Evolutionary conservation across 225 moss, liverwort and hornwort genomes (phyloP).

Genomic region (Bryum argenteum): DNA sequence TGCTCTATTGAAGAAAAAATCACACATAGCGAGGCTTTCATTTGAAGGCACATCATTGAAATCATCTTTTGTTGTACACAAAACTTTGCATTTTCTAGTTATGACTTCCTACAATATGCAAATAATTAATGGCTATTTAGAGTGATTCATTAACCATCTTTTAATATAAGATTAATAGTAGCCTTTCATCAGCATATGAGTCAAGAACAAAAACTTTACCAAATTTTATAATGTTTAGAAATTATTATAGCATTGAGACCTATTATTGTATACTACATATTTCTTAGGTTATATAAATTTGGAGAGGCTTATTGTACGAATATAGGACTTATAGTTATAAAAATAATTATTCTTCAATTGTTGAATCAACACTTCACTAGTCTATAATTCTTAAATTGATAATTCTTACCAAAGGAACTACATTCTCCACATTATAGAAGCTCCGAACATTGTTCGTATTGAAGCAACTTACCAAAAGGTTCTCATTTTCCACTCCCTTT

Average conservation of each 20-base stretch:
- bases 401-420: slow-evolving; percentile 39
- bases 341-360: background rate
- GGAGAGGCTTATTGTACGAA: background rate
- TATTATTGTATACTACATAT: too few species aligned
- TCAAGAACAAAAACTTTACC: background rate
- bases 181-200: background rate
- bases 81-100: slow-evolving; percentile 44
- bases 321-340: background rate
- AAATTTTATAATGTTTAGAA: background rate
- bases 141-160: background rate
- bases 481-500: slow-evolving; percentile 50
- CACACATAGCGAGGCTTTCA: slow-evolving; percentile 21
- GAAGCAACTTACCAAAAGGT: slow-evolving; percentile 42
- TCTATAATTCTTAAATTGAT: accelerated
- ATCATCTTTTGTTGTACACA: slow-evolving; percentile 41
- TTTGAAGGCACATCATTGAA: slow-evolving; percentile 44
- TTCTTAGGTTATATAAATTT: background rate
- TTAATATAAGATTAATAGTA: background rate
- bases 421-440: slow-evolving; percentile 45
- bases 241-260: background rate
- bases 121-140: too few species aligned
- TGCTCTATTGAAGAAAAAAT: slow-evolving; percentile 40
- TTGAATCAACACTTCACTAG: background rate
- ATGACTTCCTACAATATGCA: slow-evolving; percentile 34
- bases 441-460: slow-evolving; percentile 25